A percentile compares a stretch with the other conserved stretches of the same genome.
Conservation (phyloP, 2,329 filamentous ascomycete genomes). For the Zopfia rhizophila region DNA sequence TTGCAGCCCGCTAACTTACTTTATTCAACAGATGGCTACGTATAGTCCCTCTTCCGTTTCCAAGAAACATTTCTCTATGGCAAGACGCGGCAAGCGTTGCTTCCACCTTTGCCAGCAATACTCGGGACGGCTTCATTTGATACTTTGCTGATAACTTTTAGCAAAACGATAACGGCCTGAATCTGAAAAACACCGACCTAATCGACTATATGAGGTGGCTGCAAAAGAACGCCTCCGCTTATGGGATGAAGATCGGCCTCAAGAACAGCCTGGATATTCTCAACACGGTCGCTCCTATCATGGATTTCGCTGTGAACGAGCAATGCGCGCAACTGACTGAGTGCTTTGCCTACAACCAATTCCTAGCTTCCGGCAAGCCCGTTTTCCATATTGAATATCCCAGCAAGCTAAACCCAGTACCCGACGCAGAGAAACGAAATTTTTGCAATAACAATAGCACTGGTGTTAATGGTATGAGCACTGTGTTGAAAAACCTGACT, state of each 20-base stretch:
- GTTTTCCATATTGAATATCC: conserved; percentile 49
- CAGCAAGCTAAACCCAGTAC: conserved; percentile 50
- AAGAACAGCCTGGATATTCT: conserved; percentile 46
- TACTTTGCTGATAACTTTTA: conserved; percentile 23
- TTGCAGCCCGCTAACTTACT: conserved; percentile 5
- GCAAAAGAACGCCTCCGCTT: conserved; percentile 31
- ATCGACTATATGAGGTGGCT: conserved; percentile 41
- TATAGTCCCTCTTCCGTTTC: conserved; percentile 16
- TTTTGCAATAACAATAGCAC: conserved; percentile 60
- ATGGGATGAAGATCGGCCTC: conserved; percentile 38
- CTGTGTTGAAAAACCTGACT: conserved; percentile 70
- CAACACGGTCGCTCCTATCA: conserved; percentile 23
- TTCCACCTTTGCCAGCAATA: neutral
- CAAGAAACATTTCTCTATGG: neutral
- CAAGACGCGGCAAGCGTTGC: no score
- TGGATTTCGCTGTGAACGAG: conserved; percentile 47
- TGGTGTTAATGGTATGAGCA: conserved; percentile 66
- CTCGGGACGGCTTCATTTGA: neutral
- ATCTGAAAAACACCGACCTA: conserved; percentile 33
- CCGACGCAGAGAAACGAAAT: conserved; percentile 35
- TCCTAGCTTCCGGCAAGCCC: conserved; percentile 41
- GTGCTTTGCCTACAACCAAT: conserved; percentile 33
- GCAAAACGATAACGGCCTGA: conserved; percentile 45
- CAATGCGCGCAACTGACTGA: conserved; percentile 39
- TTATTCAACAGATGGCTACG: conserved; percentile 29